Conservation (phyloP, 208 protist genomes). For the Trichomonas tenax region DNA sequence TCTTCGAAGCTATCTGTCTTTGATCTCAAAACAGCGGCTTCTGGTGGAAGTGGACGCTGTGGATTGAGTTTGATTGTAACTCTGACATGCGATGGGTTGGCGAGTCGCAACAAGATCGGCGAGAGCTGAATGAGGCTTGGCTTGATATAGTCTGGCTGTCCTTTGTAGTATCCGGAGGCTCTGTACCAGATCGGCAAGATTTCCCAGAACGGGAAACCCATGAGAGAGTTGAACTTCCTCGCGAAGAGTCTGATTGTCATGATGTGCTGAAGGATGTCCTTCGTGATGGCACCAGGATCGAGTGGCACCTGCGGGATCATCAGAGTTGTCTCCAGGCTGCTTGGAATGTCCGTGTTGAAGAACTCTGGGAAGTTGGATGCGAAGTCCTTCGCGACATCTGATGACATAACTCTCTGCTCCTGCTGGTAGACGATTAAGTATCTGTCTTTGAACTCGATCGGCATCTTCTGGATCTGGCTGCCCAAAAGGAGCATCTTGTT, state of each 20-base stretch:
- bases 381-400: neutral
- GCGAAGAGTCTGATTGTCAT: neutral
- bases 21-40: neutral
- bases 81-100: neutral
- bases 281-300: neutral
- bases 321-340: too few species aligned
- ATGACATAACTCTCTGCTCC: neutral
- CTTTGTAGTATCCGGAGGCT: neutral
- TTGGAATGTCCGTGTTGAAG: neutral
- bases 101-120: neutral
- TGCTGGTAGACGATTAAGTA: neutral
- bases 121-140: neutral
- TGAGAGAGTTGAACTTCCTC: neutral
- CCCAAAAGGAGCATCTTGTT: neutral
- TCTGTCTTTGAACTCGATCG: neutral
- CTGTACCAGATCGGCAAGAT: neutral
- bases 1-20: neutral
- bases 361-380: neutral
- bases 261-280: neutral
- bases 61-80: neutral
- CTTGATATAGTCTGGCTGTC: neutral
- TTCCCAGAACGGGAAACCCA: neutral
- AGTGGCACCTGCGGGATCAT: neutral
- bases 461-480: neutral
- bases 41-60: neutral